Evolutionary conservation across 768 basidiomycete genomes (phyloP), one percentile per base, ranked within the genome.

Genomic region (Xerocomellus intermedius): DNA sequence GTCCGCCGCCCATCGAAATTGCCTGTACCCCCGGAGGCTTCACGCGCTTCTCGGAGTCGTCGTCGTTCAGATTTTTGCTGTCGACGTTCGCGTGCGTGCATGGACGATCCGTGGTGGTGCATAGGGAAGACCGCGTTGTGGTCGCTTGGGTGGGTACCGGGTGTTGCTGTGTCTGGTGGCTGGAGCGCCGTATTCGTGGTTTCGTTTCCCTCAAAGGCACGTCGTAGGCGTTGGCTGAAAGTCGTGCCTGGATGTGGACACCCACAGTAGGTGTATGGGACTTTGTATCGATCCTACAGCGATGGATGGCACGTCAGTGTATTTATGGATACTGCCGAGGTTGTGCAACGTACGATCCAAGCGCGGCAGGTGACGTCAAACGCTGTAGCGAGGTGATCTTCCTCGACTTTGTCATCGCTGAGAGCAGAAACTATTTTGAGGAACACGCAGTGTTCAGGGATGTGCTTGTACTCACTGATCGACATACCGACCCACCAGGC

Each of bases 261-360:
- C 2, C 84, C 84, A 54, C 85, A 86, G 60, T 81, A 72, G 7
- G 75, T 79, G 68, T 86, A 86, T 2, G 76, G 75, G 4, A 82
- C 66, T 5, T 71, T 68, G 63, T 80, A 86, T 14, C 79, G 77
- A 21, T 71, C 65, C 76, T 80, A 35, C 2, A 21, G 42, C 1
- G 26, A 14, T 22, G 16, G 32, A 14, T 42, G 9, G n/a, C 26
- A 26, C 26, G 5, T 26, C 26, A 26, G 26, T 26, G 67, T 26
- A 14, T 9, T 35, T 44, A 17, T 46, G 45, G 5, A 36, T 63
- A 56, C 30, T 21, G 14, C n/a, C 17, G 4, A 37, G 13, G 26
- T 54, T n/a, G 36, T n/a, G 36, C 36, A 8, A 60, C 71, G 52
- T 30, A 77, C 78, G 57, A 67, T 59, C 82, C 81, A 82, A 2